Evolutionary conservation across 2,329 filamentous ascomycete genomes (phyloP).

Genomic region (Colletotrichum godetiae): DNA sequence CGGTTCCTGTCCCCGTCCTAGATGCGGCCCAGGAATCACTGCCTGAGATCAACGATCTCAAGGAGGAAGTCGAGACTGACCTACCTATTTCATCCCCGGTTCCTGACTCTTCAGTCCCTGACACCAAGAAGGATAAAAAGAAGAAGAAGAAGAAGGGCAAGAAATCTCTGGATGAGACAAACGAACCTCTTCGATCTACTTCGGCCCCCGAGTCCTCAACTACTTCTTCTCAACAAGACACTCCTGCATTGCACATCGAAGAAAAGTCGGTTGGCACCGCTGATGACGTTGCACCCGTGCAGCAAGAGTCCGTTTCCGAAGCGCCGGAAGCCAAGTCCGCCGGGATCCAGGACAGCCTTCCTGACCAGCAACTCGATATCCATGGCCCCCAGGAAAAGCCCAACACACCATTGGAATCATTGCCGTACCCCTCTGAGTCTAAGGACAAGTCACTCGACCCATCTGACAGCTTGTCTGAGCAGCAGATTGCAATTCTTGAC

Average conservation of each 20-base stretch:
- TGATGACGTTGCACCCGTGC: background rate
- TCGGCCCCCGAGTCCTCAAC: background rate
- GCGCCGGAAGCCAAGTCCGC: background rate
- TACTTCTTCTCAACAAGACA: background rate
- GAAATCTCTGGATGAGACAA: slow-evolving; percentile 9
- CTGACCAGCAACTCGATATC: background rate
- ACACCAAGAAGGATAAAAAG: slow-evolving; percentile 45
- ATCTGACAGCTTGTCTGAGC: background rate
- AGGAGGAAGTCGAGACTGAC: slow-evolving; percentile 7
- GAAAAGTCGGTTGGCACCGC: background rate
- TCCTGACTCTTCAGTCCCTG: slow-evolving; percentile 5
- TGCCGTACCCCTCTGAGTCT: background rate
- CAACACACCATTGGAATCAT: background rate
- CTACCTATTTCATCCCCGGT: background rate
- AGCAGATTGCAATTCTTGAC: background rate
- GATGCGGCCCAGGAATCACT: background rate
- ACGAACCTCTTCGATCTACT: background rate
- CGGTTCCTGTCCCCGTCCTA: background rate
- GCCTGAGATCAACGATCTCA: background rate
- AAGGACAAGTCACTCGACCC: background rate
- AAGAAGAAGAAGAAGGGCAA: slow-evolving; percentile 49
- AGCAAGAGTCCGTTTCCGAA: background rate
- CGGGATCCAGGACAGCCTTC: background rate
- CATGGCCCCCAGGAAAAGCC: background rate
- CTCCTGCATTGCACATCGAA: background rate